Base-by-base conservation (phyloP, 73 alveolate genomes). In the Paramecium pentaurelia region DNA sequence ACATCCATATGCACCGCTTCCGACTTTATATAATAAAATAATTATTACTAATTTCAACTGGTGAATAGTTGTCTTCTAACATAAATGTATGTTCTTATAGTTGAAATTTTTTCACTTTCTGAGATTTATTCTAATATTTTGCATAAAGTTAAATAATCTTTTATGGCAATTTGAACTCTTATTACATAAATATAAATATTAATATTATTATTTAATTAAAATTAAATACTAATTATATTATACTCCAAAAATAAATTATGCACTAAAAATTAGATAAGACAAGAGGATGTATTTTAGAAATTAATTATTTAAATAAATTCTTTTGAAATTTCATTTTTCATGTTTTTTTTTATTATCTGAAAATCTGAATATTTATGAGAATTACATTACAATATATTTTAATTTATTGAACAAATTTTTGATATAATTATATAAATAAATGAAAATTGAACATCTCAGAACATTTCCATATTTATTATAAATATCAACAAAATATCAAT, bases 1-100 rank as follows among this genome's bases (percentile, higher is more conserved):
- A 45, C 95, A 86, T 6, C 98, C 98, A 87, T 96, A 96, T 1
- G 98, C 98, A 6, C 98, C 98, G 18, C 95, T 93, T 30, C 98
- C 98, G 54, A 96, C 94, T 30, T 32, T 8, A 27, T 1, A 45
- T 1, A 22, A 45, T 42, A 8, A 45, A 40, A 6, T 40, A 12
- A 22, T 38, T 14, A 40, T 22, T 80, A 80, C 91, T 80, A 3
- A 80, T 80, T 80, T 80, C 91, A 11, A 27, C 77, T 27, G 91
- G 91, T 8, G 75, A 22, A 80, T 80, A 80, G 22, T 80, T 34
- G 49, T 80, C 91, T 80, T 80, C 91, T 38, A 80, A 64, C 71
- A 80, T 45, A 49, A 80, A 80, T 4, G 47, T 49, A 47, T 80
- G 91, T 18, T 80, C 91, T 80, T 80, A 16, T 10, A 80, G 73